Percentiles rank a stretch among this genome's conserved stretches.
These are phyloP conservation scores for Apium graveolens DNA, from an alignment of 129 eudicot species.

Conservation along the genomic window DNA sequence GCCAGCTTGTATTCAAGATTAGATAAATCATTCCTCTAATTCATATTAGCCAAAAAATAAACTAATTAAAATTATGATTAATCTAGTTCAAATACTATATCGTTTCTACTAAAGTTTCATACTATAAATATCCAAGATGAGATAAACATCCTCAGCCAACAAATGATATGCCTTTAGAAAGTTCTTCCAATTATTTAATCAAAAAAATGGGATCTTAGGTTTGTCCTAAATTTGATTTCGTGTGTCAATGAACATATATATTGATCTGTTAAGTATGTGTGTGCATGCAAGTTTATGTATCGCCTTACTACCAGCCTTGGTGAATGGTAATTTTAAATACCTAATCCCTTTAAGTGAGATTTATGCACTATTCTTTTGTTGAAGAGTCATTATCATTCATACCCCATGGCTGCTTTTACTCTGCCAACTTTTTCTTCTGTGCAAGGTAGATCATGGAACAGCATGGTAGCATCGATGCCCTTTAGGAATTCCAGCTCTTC, in stretches of 20 bases:
- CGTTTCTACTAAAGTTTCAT: not conserved
- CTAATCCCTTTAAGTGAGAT: not conserved
- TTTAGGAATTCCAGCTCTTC: conserved; percentile 77
- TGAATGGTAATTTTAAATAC: not conserved
- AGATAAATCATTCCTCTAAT: not conserved
- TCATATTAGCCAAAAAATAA: not conserved
- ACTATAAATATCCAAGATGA: not conserved
- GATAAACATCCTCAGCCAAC: not conserved
- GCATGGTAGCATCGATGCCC: conserved; percentile 62
- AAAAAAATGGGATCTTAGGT: not conserved
- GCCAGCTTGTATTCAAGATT: not conserved
- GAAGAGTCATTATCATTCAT: conserved; percentile 10
- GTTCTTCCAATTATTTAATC: not conserved
- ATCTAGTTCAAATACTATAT: not conserved
- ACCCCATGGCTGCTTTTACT: conserved; percentile 95
- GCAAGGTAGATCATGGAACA: conserved; percentile 72
- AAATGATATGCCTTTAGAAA: not conserved
- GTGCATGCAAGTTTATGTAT: not conserved
- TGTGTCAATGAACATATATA: not conserved
- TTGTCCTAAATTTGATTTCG: not conserved
- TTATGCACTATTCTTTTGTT: not conserved
- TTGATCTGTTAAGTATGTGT: not conserved
- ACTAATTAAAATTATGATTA: not conserved
- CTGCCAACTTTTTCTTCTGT: conserved; percentile 79
- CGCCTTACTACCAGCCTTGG: not conserved